A percentile compares a stretch with the other conserved stretches of the same genome.
These are phyloP conservation scores for Phytophthora pistaciae DNA, from an alignment of 352 stramenopile genomes.

Conservation along the genomic window DNA sequence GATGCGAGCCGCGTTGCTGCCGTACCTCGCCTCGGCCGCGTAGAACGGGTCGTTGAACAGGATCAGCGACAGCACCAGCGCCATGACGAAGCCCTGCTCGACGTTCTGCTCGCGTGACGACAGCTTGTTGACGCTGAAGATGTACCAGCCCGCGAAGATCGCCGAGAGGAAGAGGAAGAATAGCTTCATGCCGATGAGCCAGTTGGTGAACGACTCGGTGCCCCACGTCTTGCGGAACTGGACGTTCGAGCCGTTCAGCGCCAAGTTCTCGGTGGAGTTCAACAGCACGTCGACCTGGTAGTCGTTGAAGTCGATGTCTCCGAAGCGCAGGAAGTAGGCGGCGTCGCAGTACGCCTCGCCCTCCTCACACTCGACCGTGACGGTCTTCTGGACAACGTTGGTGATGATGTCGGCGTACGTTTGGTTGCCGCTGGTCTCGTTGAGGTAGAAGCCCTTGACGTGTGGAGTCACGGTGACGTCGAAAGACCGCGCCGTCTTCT, in stretches of 20 bases:
- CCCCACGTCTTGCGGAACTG: conserved; percentile 71
- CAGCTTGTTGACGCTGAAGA: conserved; percentile 49
- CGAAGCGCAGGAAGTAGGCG: conserved; percentile 63
- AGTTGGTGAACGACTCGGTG: conserved; percentile 56
- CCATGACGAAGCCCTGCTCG: conserved; percentile 63
- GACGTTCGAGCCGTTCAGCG: conserved; percentile 47
- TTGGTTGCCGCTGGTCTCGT: conserved; percentile 42
- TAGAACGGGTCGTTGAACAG: conserved; percentile 77
- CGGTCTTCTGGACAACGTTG: conserved; percentile 41
- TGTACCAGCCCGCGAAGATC: conserved; percentile 52
- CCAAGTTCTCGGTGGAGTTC: conserved; percentile 51
- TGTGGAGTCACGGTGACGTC: conserved; percentile 62
- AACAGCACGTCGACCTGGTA: conserved; percentile 71
- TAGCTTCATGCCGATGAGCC: conserved; percentile 65
- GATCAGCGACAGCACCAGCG: conserved; percentile 53
- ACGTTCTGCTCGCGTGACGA: conserved; percentile 63
- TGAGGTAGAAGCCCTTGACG: conserved; percentile 57
- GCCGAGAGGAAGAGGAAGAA: conserved; percentile 61
- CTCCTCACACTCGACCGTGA: conserved; percentile 46
- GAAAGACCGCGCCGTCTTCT: conserved; percentile 44
- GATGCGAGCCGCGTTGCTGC: conserved; percentile 57
- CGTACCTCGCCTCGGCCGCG: conserved; percentile 52
- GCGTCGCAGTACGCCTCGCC: conserved; percentile 43
- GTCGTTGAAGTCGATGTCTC: conserved; percentile 62
- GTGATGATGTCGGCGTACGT: conserved; percentile 50